A percentile compares a stretch with the other conserved stretches of the same genome.
Conservation (phyloP, 306 rosid species). For the Adenanthera pavonina region DNA sequence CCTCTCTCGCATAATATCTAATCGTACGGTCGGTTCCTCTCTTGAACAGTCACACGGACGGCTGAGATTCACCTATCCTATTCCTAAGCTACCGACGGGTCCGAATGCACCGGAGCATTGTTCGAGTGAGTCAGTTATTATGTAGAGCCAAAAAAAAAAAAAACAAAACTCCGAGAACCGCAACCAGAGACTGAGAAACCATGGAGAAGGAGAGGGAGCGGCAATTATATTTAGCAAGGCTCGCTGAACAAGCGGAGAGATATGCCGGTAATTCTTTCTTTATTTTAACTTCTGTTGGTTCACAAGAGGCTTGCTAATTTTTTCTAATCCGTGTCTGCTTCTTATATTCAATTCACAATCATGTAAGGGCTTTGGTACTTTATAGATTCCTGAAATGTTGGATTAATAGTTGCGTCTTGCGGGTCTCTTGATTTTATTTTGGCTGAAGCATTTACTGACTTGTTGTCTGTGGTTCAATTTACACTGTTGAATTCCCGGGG, state of each 20-base stretch:
- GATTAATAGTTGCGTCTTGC: neutral
- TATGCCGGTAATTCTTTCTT: neutral
- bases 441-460: neutral
- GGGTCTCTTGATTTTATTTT: neutral
- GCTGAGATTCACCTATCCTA: neutral
- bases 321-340: neutral
- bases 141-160: neutral
- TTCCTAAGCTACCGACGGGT: no score
- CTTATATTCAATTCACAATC: neutral
- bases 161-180: neutral
- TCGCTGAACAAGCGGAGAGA: constrained; percentile 26
- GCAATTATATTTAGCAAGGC: neutral
- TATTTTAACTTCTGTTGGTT: neutral
- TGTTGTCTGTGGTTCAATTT: neutral
- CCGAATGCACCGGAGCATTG: no score
- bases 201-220: constrained; percentile 3
- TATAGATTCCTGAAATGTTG: neutral
- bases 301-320: neutral
- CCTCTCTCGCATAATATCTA: neutral
- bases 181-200: neutral
- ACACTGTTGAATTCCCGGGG: neutral
- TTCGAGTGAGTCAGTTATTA: neutral
- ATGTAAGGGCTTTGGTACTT: neutral
- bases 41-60: neutral
- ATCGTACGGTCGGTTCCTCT: neutral